phyloP scores from a whole-genome alignment of 441 rosid species.

The Populus tomentosa region DNA sequence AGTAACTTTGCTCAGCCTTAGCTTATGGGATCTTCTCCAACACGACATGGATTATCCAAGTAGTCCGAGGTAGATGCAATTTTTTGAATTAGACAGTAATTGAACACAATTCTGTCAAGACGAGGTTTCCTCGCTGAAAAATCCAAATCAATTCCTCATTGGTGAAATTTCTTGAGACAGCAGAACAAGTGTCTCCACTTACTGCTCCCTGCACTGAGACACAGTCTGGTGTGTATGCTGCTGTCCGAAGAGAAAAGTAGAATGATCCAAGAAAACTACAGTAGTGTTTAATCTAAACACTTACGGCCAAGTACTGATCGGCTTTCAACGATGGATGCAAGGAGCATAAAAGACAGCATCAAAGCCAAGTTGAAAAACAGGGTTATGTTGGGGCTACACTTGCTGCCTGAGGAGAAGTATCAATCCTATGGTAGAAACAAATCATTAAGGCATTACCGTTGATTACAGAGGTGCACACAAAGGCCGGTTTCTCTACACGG shows the following conservation, averaged over 20 bases:
- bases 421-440: too few species aligned
- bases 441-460: too few species aligned
- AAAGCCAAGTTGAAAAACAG: too few species aligned
- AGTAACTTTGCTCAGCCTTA: background rate
- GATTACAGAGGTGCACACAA: too few species aligned
- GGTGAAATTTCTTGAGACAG: background rate
- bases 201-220: slow-evolving; percentile 6
- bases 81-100: background rate
- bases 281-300: background rate
- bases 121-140: background rate
- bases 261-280: too few species aligned
- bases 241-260: too few species aligned
- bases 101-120: background rate
- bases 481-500: too few species aligned
- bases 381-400: too few species aligned
- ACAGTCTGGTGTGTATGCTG: slow-evolving; percentile 1
- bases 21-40: background rate
- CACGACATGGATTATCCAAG: background rate
- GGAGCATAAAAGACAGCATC: too few species aligned
- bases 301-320: background rate
- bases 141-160: background rate
- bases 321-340: background rate
- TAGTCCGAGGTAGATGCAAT: background rate
- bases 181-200: slow-evolving; percentile 30
- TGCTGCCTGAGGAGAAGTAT: too few species aligned